Base-by-base conservation (phyloP, 164 flowering plant genomes). In the Magnolia kwangsiensis region DNA sequence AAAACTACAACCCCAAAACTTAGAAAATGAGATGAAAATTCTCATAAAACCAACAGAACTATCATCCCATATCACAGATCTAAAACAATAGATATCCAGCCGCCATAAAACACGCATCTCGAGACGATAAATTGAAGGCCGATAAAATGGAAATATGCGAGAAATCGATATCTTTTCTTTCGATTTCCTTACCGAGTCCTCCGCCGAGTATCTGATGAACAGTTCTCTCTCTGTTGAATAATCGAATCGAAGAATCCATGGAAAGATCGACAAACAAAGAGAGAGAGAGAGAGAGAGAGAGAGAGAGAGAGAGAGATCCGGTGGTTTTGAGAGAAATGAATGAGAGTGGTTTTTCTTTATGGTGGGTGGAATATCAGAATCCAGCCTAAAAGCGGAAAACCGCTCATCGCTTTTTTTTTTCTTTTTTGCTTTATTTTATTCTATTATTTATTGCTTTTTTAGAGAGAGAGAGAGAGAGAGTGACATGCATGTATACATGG, bases 121-220 rank as follows among this genome's bases (percentile, higher is more conserved):
- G 61, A 55, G n/a, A 70, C 11, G 27, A 18, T 8, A 64, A 64
- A 8, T 64, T n/a, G 27, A 64, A n/a, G 27, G 27, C 27, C 27
- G 10, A 64, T 11, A 64, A n/a, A 16, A 37, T 18, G 16, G 49
- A 13, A 16, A 66, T n/a, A 2, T 9, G 14, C 37, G 9, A 21
- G 14, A 66, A 66, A 27, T 37, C 7, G n/a, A 69, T 8, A 69
- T 69, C 19, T 18, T n/a, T 27, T 24, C 8, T 16, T 18, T 19
- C 10, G 72, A n/a, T 19, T 50, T 50, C 21, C 37, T 59, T 87
- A 94, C 99, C 88, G 69, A 84, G 64, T 65, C 94, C 95, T 45
- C 88, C 96, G 77, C 98, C 99, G 69, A 96, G 90, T 75, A 92
- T 87, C 81, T 94, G 84, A 88, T 94, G 95, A 73, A 94, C 72